Evolutionary conservation across 2,329 filamentous ascomycete species (phyloP).

Genomic region (Diaporthe sp.): DNA sequence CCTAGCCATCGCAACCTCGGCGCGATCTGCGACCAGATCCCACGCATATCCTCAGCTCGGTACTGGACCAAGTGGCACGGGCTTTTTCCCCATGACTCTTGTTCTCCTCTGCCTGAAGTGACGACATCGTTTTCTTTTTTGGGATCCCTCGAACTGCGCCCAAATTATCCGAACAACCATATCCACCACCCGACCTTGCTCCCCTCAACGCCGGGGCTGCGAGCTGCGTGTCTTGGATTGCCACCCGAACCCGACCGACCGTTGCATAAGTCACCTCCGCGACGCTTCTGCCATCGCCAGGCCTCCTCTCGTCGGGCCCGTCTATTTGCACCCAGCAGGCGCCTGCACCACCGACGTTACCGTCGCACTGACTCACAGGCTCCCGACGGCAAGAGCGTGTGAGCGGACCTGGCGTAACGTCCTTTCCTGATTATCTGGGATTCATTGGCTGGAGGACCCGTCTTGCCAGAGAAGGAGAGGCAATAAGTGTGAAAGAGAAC

Average conservation of each 20-base stretch:
- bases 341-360: slow-evolving; percentile 20
- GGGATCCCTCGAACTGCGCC: slow-evolving; percentile 26
- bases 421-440: slow-evolving; percentile 2
- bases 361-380: slow-evolving; percentile 37
- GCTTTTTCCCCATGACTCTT: slow-evolving; percentile 36
- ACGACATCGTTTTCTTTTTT: slow-evolving; percentile 35
- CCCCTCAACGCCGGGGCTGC: slow-evolving; percentile 7
- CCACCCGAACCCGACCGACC: slow-evolving; percentile 28
- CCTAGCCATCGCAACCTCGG: slow-evolving; percentile 5
- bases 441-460: slow-evolving; percentile 31
- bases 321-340: slow-evolving; percentile 7
- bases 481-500: background rate
- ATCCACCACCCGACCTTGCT: slow-evolving; percentile 9
- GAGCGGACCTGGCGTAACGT: slow-evolving; percentile 36
- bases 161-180: slow-evolving; percentile 28
- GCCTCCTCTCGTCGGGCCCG: slow-evolving; percentile 8
- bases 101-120: slow-evolving; percentile 24
- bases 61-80: slow-evolving; percentile 19
- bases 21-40: slow-evolving; percentile 24
- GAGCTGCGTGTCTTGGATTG: slow-evolving; percentile 21
- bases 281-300: background rate
- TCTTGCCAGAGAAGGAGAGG: background rate
- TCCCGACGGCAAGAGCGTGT: slow-evolving; percentile 38
- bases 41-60: slow-evolving; percentile 20
- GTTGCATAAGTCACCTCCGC: slow-evolving; percentile 10